phyloP scores from a whole-genome alignment of 148 eudicot genomes.

The Camellia lanceoleosa region DNA sequence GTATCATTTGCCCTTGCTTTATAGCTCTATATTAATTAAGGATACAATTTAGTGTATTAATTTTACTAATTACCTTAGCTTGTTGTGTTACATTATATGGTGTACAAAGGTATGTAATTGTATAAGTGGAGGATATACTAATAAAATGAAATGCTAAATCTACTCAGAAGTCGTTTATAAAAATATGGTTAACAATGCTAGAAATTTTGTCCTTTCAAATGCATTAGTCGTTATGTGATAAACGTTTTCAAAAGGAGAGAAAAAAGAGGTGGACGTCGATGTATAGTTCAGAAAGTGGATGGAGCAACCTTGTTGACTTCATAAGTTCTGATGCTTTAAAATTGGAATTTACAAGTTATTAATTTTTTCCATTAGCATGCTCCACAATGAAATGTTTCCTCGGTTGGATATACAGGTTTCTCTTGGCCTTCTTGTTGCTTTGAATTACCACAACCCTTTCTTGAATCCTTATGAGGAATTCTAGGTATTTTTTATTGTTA shows the following conservation, averaged over 20 bases:
- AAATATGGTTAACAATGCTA: neutral
- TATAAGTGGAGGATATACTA: neutral
- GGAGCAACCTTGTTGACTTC: neutral
- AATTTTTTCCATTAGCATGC: neutral
- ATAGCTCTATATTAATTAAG: neutral
- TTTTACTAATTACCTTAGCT: neutral
- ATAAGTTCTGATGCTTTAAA: neutral
- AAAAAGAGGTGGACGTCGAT: too few species aligned
- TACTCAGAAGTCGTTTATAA: neutral
- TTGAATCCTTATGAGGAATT: too few species aligned
- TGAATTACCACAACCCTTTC: slow-evolving; percentile 10
- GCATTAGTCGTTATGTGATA: neutral
- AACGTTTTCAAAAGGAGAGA: too few species aligned
- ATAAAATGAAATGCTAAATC: neutral
- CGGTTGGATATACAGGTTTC: slow-evolving; percentile 57
- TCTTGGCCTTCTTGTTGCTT: slow-evolving; percentile 84
- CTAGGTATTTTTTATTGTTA: slow-evolving; percentile 32
- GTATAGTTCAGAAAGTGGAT: neutral
- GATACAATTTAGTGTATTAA: neutral
- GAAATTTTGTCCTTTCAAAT: neutral
- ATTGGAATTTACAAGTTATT: neutral
- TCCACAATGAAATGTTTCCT: neutral
- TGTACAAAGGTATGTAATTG: too few species aligned
- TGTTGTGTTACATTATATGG: neutral
- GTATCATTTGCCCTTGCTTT: neutral